Conservation (phyloP, 2,329 filamentous ascomycete species). For the Chalaropsis thielavioides region DNA sequence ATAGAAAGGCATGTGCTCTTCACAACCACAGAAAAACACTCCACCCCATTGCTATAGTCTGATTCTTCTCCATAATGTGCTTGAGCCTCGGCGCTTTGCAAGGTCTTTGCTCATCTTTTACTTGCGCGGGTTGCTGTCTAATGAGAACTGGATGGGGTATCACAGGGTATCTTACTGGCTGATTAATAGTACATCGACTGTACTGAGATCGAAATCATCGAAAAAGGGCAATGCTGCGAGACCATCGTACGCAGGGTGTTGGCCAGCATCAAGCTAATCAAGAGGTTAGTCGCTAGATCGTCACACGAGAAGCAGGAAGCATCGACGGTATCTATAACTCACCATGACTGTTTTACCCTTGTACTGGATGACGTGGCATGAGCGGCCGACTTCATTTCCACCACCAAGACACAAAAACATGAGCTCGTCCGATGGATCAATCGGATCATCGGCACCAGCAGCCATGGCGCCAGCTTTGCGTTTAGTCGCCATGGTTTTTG, state of each 20-base stretch:
- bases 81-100: neutral
- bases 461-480: slow-evolving; percentile 47
- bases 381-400: slow-evolving; percentile 91
- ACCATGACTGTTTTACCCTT: slow-evolving; percentile 99
- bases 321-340: slow-evolving; percentile 19
- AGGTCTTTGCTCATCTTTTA: neutral
- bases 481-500: slow-evolving; percentile 67
- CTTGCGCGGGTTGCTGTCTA: neutral
- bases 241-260: slow-evolving; percentile 92
- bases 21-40: neutral
- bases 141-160: neutral
- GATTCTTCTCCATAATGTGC: neutral
- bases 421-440: slow-evolving; percentile 86
- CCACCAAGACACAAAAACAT: slow-evolving; percentile 88
- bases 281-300: slow-evolving; percentile 20
- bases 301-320: neutral
- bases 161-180: slow-evolving; percentile 71
- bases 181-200: slow-evolving; percentile 89
- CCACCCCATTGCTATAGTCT: slow-evolving; percentile 3
- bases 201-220: slow-evolving; percentile 95
- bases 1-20: slow-evolving; percentile 5
- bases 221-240: slow-evolving; percentile 91
- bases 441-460: slow-evolving; percentile 54
- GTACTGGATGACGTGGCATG: slow-evolving; percentile 96
- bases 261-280: slow-evolving; percentile 77